phyloP scores from a whole-genome alignment of 169 alveolate species.

The Cryptosporidium meleagridis region DNA sequence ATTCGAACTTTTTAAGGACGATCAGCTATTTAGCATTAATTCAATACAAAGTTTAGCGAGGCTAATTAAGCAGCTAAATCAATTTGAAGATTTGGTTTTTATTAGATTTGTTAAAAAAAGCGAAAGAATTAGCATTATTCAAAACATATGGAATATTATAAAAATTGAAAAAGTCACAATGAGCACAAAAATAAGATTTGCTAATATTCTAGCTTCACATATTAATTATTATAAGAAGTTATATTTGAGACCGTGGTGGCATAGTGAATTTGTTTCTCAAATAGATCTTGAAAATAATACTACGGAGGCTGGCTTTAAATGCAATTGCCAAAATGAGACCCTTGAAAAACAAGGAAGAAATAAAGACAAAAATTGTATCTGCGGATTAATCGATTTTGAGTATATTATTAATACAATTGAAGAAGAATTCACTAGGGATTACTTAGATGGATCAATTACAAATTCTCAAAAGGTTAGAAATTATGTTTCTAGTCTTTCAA shows the following conservation, averaged over 20 bases:
- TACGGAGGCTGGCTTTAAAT: background rate
- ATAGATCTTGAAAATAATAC: conserved; percentile 8
- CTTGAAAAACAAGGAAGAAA: background rate
- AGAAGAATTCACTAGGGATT: conserved; percentile 39
- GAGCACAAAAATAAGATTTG: conserved; percentile 31
- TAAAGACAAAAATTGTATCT: conserved; percentile 2
- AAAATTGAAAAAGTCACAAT: background rate
- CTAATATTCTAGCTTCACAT: conserved; percentile 43
- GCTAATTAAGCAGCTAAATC: conserved; percentile 13
- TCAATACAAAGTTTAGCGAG: background rate
- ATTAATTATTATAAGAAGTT: conserved; percentile 33
- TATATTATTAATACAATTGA: conserved; percentile 7
- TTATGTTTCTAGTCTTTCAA: conserved; percentile 25
- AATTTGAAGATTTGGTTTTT: conserved; percentile 49
- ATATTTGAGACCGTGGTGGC: conserved; percentile 68
- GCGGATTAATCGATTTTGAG: conserved; percentile 51
- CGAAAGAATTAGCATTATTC: conserved; percentile 23
- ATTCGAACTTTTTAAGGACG: background rate
- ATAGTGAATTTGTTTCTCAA: background rate
- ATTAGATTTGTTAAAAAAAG: conserved; percentile 2
- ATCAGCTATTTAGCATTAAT: background rate
- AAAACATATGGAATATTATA: conserved; percentile 18
- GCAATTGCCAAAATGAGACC: background rate
- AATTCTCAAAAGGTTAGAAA: conserved; percentile 21
- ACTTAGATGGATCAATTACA: conserved; percentile 5